Evolutionary conservation across 2,329 filamentous ascomycete species (phyloP), one percentile per base, ranked within the genome.

Genomic region (Lecanicillium sp.): DNA sequence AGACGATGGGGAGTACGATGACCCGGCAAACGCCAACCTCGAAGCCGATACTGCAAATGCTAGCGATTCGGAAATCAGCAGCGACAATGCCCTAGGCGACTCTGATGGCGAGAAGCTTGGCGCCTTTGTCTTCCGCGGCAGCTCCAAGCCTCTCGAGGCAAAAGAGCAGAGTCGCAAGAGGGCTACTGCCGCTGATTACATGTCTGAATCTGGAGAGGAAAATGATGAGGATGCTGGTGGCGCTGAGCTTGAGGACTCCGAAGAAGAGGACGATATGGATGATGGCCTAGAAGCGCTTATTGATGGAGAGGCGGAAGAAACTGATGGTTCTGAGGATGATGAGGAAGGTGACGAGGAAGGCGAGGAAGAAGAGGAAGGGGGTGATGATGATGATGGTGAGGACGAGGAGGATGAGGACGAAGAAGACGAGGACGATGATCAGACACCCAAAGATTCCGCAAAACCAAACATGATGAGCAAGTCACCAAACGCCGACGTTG

Each of bases 71-170:
- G 76, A 81, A 47, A 80, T 81, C 41, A 69, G 74, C 35, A 80
- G 76, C 51, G 76, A 81, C 41, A 62, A 73, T 27, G 90, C 87
- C 1, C 80, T 96, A 54, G 85, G 80, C 3, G 80, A 84, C 39
- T 92, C 85, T 48, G 90, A 96, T 51, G 81, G 86, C 48, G 87
- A 94, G 57, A 74, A 73, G 37, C 87, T 95, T 51, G 79, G 83
- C 47, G 78, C 76, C 1, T 95, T 85, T 55, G 75, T 64, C 1
- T 80, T 81, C 46, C 63, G 72, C 22, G 75, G 75, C 16, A 80
- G 75, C 57, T 70, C 68, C 2, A 73, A 72, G 45, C 65, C 70
- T 4, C n/a, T n/a, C n/a, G n/a, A n/a, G n/a, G n/a, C 22, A 25
- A 63, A 58, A 38, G 54, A 53, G 13, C 48, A 58, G 33, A 52